Base-by-base conservation (phyloP, 768 basidiomycete species). In the Collybia nuda region DNA sequence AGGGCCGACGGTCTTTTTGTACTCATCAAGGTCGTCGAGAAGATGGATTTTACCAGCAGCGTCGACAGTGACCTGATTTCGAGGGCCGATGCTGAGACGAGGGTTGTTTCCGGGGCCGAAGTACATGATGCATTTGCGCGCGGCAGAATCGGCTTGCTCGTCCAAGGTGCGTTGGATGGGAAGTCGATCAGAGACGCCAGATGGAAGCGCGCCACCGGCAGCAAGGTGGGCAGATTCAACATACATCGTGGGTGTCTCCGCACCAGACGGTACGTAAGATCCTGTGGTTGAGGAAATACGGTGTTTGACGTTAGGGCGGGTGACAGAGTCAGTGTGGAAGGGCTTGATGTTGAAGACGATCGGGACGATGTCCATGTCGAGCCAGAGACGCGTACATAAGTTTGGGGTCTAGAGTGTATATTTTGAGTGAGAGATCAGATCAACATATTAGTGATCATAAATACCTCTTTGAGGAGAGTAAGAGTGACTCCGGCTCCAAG, bases 31-130 rank as follows among this genome's bases (percentile, higher is more conserved):
- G 62, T 90, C 90, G 60, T 93, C 90, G 53, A 93, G 75, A 19
- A 96, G 78, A 63, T 90, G 88, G 54, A 95, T 90, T 67, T 89
- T 88, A 6, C 90, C 91, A 36, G 75, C 90, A 28, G 89, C 85
- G 62, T 95, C 93, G 43, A 95, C 93, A 45, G 84, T 80, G 57
- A 95, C 93, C 59, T 90, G 87, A 67, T 95, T 92, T 56, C 89
- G 85, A 40, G 87, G 78, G 5, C 86, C 90, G 62, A 93, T 92
- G 63, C 72, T 81, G 22, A 93, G 77, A 57, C 90, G 85, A 19
- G 90, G 90, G 67, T 90, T 91, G 71, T 92, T 91, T 58, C 77
- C 77, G 17, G 90, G 89, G 17, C 89, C 89, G 58, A 81, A 90
- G 67, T 86, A 82, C 87, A 91, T 86, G 64, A 92, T 67, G 60